Evolutionary conservation across 768 basidiomycete species (phyloP).

Genomic region (Mycena capillaripes): DNA sequence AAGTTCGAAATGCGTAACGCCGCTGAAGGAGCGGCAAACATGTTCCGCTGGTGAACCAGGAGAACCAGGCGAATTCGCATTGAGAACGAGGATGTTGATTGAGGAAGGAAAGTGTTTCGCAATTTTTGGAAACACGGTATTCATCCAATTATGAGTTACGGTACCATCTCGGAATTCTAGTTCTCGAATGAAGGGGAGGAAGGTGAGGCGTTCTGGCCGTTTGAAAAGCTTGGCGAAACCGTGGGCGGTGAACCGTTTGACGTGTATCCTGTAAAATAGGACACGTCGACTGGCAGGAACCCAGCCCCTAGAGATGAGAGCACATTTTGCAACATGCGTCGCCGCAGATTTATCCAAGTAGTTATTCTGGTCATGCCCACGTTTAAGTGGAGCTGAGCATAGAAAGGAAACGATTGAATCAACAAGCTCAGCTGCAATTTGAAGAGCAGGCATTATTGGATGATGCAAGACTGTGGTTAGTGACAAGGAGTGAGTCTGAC

Average conservation of each 20-base stretch:
- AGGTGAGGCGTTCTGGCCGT: background rate
- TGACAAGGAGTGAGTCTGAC: no score
- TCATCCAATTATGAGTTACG: constrained; percentile 1
- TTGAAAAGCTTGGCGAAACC: background rate
- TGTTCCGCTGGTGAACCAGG: no score
- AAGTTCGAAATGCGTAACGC: background rate
- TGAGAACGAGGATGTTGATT: background rate
- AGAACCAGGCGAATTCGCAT: no score
- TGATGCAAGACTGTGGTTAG: no score
- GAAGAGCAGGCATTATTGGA: background rate
- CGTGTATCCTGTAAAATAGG: background rate
- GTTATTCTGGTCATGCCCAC: background rate
- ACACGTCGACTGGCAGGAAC: constrained; percentile 10
- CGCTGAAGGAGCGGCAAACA: background rate
- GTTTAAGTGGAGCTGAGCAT: background rate
- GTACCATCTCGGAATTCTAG: background rate
- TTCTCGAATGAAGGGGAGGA: constrained; percentile 15
- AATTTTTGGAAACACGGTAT: background rate
- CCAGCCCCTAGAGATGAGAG: constrained; percentile 8
- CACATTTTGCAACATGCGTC: background rate
- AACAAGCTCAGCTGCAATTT: constrained; percentile 4
- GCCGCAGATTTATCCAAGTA: background rate
- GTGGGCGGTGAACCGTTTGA: background rate
- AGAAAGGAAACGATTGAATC: constrained; percentile 3
- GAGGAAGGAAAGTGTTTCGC: background rate